Base-by-base conservation (phyloP, 2,329 filamentous ascomycete species). In the Tolypocladium tropicale region DNA sequence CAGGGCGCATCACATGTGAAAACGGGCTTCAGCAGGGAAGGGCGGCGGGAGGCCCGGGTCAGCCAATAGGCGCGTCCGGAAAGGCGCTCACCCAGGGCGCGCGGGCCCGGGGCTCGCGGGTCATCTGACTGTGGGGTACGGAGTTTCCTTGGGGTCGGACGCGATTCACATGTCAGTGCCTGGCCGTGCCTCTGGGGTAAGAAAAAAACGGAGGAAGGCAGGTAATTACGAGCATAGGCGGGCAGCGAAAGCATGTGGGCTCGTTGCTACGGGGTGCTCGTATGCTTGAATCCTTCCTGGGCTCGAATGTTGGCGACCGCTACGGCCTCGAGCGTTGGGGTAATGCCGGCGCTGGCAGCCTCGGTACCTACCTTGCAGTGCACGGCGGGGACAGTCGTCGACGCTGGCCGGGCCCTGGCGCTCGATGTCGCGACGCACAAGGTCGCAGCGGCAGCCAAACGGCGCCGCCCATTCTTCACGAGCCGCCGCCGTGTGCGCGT, bases 121-220 rank as follows among this genome's bases (percentile, higher is more conserved):
- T 53, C 51, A 53, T 36, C 34, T 53, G 51, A 53, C 36, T 53
- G 51, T 39, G 51, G 51, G 51, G 50, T 52, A 37, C 50, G 50
- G 50, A 33, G 50, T 52, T 37, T 51, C 28, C 48, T 30, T 32
- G 34, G 49, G 30, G 4, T 10, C 18, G 49, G 4, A 32, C 49
- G 16, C 7, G 51, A 53, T 39, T 53, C 51, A 53, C 51, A 53
- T 53, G 51, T 53, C 51, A 53, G 51, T 32, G 46, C 46, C 28
- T 32, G 23, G 41, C 41, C 10, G 43, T 28, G 25, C 43, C 23
- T 7, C 43, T 30, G 25, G 43, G 43, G 25, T 41, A n/a, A 9
- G n/a, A n/a, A n/a, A n/a, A n/a, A n/a, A n/a, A n/a, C n/a, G n/a
- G n/a, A n/a, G n/a, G n/a, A n/a, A n/a, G n/a, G n/a, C n/a, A n/a